Percentiles rank a stretch among this genome's conserved stretches.
These are phyloP conservation scores for Globisporangium carolinianum DNA, from an alignment of 352 stramenopile species.

Conservation along the genomic window DNA sequence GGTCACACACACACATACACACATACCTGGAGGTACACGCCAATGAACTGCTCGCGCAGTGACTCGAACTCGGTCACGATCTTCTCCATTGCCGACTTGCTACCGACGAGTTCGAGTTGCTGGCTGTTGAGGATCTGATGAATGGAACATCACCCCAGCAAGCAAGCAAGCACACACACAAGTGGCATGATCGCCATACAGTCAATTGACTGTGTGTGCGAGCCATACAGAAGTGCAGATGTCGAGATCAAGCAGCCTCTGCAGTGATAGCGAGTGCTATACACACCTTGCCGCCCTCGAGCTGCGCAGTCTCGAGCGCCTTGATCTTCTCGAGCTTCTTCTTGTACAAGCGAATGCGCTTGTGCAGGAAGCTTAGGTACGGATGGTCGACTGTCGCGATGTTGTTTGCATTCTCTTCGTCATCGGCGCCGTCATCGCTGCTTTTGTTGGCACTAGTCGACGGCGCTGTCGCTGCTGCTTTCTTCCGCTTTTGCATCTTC, in stretches of 20 bases:
- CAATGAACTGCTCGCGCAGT: conserved; percentile 72
- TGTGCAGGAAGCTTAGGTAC: conserved; percentile 79
- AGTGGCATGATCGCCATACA: neutral
- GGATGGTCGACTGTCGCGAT: conserved; percentile 55
- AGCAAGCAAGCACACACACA: too few species aligned
- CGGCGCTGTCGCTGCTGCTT: neutral
- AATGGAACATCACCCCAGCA: neutral
- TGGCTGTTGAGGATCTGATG: conserved; percentile 57
- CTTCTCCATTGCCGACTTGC: conserved; percentile 64
- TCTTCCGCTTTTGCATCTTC: conserved; percentile 19
- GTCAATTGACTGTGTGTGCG: neutral
- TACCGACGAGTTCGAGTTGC: conserved; percentile 62
- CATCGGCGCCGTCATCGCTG: conserved; percentile 17
- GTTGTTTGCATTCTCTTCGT: conserved; percentile 27
- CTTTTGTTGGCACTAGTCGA: conserved; percentile 1
- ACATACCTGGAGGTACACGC: conserved; percentile 36
- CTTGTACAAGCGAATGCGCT: conserved; percentile 71
- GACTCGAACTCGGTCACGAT: conserved; percentile 68
- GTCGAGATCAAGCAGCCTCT: too few species aligned
- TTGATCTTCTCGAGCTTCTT: conserved; percentile 88
- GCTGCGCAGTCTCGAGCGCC: conserved; percentile 36
- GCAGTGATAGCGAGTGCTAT: neutral
- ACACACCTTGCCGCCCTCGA: conserved; percentile 37
- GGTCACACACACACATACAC: neutral
- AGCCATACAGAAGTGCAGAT: too few species aligned